These are phyloP conservation scores for Neonectria faginata DNA, from an alignment of 2,329 filamentous ascomycete species.

Conservation along the genomic window DNA sequence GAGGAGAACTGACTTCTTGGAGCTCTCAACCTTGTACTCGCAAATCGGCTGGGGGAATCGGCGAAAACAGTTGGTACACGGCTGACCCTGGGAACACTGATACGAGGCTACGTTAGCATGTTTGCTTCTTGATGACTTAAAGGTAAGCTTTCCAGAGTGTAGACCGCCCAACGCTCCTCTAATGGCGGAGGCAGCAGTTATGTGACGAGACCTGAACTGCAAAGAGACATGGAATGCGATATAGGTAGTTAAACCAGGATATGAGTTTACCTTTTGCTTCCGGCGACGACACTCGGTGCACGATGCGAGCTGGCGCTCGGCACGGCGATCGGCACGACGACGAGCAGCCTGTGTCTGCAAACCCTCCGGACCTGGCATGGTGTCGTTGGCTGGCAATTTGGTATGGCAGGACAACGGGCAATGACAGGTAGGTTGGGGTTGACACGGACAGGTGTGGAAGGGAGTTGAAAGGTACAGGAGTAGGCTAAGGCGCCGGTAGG, in stretches of 20 bases:
- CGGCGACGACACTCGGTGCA: conserved; percentile 64
- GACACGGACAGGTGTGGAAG: neutral
- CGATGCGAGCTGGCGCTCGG: conserved; percentile 53
- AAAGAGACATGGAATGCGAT: neutral
- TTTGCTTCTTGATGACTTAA: neutral
- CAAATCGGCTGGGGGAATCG: conserved; percentile 64
- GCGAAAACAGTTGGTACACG: conserved; percentile 65
- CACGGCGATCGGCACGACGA: conserved; percentile 38
- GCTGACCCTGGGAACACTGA: conserved; percentile 66
- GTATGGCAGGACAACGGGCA: neutral
- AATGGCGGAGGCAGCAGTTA: neutral
- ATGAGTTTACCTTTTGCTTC: conserved; percentile 61
- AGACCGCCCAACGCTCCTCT: neutral
- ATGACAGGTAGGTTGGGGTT: neutral
- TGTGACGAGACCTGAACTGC: neutral
- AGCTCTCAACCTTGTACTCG: conserved; percentile 55
- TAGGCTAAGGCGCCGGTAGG: conserved; percentile 6
- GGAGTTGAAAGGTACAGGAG: conserved; percentile 7
- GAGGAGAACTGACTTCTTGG: conserved; percentile 35
- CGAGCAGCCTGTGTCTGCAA: conserved; percentile 38
- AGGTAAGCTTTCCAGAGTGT: neutral
- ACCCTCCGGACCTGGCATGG: conserved; percentile 33
- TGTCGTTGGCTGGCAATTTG: conserved; percentile 29
- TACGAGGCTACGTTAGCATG: conserved; percentile 19
- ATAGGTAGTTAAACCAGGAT: neutral